Evolutionary conservation across 148 eudicot species (phyloP), one percentile per base, ranked within the genome.

Genomic region (Chenopodium formosanum): DNA sequence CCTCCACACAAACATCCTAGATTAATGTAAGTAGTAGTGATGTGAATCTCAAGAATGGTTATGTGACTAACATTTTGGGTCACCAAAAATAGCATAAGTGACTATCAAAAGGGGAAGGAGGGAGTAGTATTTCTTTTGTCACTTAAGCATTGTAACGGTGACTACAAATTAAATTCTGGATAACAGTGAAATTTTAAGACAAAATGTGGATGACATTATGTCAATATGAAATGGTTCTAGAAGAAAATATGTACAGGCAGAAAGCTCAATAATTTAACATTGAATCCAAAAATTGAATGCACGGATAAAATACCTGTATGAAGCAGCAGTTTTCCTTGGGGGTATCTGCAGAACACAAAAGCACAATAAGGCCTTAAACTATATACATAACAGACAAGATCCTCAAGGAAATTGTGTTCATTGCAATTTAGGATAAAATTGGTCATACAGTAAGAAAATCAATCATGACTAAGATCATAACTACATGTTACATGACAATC

Each of bases 271-370:
- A 40, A 44, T 73, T 25, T 2, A 48, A 64, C 31, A 10, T 47
- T 60, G 63, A 65, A 80, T 37, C 12, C 23, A 56, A n/a, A 22
- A 2, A 75, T 3, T 14, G 32, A 56, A 69, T 8, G 14, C 63
- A 80, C 27, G 22, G 23, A 34, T 37, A 68, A 66, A 31, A 34
- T 81, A 88, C 99, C 99, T 94, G 90, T 96, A 94, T 23, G 99
- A 96, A 83, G 97, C 98, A 74, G 98, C 98, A 84, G 84, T 94
- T 88, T 92, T 96, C 81, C 99, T 85, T 32, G 99, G 98, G 44
- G 99, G 99, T 88, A 96, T 96, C 99, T 96, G 98, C 89, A 89
- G n/a, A 77, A 44, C 70, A 71, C 60, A 81, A 40, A 50, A 3
- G 32, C 82, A 73, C 5, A 78, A 84, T 70, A 71, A 34, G 22